These are phyloP conservation scores for Botrytis porri DNA, from an alignment of 2,329 filamentous ascomycete species.

Conservation along the genomic window DNA sequence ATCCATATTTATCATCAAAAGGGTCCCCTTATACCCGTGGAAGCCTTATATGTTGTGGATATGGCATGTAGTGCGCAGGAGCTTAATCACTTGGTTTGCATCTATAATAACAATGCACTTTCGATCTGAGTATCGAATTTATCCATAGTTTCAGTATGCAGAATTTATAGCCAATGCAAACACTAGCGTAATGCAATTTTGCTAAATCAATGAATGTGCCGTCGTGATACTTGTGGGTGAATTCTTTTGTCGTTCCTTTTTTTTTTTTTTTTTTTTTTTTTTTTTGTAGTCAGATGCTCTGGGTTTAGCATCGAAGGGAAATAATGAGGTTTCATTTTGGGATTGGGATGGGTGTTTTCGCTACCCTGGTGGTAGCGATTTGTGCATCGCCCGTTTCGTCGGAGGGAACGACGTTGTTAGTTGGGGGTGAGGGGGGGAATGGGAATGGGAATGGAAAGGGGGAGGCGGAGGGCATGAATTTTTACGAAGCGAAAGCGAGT, in stretches of 20 bases:
- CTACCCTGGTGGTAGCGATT: background rate
- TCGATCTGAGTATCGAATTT: background rate
- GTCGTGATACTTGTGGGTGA: background rate
- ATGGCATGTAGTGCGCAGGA: background rate
- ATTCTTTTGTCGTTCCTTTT: background rate
- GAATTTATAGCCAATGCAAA: background rate
- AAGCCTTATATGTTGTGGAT: background rate
- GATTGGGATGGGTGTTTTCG: background rate
- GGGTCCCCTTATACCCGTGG: background rate
- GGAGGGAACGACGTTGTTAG: background rate
- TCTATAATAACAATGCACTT: background rate
- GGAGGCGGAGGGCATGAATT: background rate
- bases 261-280: background rate
- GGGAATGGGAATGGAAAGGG: background rate
- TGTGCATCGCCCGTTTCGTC: background rate
- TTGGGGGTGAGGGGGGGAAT: background rate
- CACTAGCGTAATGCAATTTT: background rate
- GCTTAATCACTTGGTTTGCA: background rate
- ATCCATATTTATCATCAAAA: background rate
- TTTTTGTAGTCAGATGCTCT: conserved; percentile 27
- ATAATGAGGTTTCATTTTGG: conserved; percentile 14
- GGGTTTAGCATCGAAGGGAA: conserved; percentile 26
- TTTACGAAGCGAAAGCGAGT: background rate
- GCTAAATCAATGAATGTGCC: background rate
- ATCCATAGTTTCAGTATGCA: background rate